These are phyloP conservation scores for Leucoagaricus sp. DNA, from an alignment of 1,284 basidiomycete species.

Conservation along the genomic window DNA sequence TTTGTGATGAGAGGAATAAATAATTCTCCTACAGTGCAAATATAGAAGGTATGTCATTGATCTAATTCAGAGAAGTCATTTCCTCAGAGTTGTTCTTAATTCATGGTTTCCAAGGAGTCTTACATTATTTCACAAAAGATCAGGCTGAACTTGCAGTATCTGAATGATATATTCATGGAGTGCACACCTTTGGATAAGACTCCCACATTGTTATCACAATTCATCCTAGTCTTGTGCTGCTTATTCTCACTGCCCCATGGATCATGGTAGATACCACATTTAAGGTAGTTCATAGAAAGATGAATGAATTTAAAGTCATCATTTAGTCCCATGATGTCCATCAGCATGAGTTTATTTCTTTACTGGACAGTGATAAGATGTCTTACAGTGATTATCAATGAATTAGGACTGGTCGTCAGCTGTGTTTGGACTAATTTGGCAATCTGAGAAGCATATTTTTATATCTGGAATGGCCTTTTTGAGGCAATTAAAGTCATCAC, in stretches of 20 bases:
- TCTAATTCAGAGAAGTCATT: too few species aligned
- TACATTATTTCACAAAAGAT: background rate
- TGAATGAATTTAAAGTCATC: background rate
- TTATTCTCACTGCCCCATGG: background rate
- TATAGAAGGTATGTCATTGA: background rate
- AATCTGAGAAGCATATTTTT: too few species aligned
- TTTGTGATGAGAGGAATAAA: background rate
- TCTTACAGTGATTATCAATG: too few species aligned
- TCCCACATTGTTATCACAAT: background rate
- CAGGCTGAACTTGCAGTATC: background rate
- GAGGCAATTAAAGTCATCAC: too few species aligned
- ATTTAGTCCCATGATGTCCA: background rate
- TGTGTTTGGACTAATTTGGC: too few species aligned
- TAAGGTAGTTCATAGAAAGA: background rate
- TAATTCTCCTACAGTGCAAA: background rate
- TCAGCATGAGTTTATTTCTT: background rate
- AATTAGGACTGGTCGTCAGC: too few species aligned
- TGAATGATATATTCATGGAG: background rate
- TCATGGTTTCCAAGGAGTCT: background rate
- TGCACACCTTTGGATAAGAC: background rate
- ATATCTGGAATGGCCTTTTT: too few species aligned
- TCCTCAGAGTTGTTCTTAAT: too few species aligned
- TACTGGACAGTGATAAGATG: too few species aligned
- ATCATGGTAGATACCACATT: background rate
- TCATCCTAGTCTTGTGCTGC: background rate